Percentiles rank a stretch among this genome's conserved stretches.
Evolutionary conservation across 768 basidiomycete species (phyloP).

Genomic region (Hortiboletus flavorubellus): DNA sequence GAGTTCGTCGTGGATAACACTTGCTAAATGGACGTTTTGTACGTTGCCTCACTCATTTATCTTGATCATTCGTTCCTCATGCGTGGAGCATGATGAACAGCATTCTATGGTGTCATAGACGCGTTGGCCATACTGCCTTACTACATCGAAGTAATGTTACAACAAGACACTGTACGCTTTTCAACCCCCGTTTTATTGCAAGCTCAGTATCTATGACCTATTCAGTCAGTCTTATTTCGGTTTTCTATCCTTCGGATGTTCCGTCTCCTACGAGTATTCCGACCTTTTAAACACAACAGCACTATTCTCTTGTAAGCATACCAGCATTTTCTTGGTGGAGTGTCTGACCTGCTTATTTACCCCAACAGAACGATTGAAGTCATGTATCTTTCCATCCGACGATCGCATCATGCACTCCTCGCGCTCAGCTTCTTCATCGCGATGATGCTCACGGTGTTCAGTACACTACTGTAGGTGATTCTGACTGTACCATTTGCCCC

Average conservation of each 20-base stretch:
- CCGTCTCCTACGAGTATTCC: conserved; percentile 82
- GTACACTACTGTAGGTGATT: conserved; percentile 67
- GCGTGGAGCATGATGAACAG: conserved; percentile 29
- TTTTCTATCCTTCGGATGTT: conserved; percentile 92
- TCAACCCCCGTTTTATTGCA: neutral
- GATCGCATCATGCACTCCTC: conserved; percentile 82
- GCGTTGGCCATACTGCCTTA: conserved; percentile 84
- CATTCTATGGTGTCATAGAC: conserved; percentile 86
- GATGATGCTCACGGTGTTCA: conserved; percentile 85
- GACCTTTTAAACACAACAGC: conserved; percentile 82
- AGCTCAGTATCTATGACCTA: neutral
- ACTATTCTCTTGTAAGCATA: conserved; percentile 74
- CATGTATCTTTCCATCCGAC: conserved; percentile 85
- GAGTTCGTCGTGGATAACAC: conserved; percentile 60
- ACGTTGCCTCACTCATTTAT: conserved; percentile 16
- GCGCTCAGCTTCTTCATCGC: conserved; percentile 87
- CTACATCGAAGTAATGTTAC: conserved; percentile 80
- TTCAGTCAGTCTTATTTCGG: conserved; percentile 77
- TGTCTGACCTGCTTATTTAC: neutral
- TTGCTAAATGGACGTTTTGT: conserved; percentile 72
- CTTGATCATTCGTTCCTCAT: neutral
- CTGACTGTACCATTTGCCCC: neutral
- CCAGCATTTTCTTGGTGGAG: neutral
- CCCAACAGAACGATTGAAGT: conserved; percentile 74
- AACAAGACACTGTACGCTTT: conserved; percentile 75